These are phyloP conservation scores for Hanseniaspora pseudoguilliermondii DNA, from an alignment of 805 yeast species.

Conservation along the genomic window DNA sequence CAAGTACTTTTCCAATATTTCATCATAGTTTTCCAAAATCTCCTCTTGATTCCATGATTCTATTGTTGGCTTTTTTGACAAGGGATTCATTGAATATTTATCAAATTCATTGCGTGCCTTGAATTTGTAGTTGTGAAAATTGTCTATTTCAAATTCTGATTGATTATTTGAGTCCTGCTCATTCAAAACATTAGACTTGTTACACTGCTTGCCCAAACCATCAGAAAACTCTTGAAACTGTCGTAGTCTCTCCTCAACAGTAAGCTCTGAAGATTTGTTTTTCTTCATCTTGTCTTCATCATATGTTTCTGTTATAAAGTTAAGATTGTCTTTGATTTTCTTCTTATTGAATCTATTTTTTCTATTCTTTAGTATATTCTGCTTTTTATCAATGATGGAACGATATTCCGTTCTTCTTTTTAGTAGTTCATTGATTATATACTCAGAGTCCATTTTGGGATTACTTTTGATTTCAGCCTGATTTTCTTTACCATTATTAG, in stretches of 20 bases:
- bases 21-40: conserved; percentile 11
- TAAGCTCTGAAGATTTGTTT: neutral
- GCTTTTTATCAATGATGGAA: neutral
- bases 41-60: conserved; percentile 8
- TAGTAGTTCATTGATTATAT: conserved; percentile 2
- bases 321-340: neutral
- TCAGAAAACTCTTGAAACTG: conserved; percentile 10
- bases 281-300: neutral
- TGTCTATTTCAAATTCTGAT: conserved; percentile 3
- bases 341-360: too few species aligned
- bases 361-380: neutral
- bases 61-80: neutral
- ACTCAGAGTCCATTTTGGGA: conserved; percentile 11
- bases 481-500: neutral
- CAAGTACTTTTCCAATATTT: conserved; percentile 7
- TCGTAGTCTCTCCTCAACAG: conserved; percentile 8
- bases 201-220: neutral
- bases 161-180: neutral
- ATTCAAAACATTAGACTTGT: neutral
- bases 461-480: neutral
- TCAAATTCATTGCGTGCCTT: neutral
- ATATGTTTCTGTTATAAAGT: neutral
- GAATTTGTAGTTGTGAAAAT: conserved; percentile 10
- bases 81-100: neutral
- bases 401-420: conserved; percentile 11